phyloP scores from a whole-genome alignment of 2,329 filamentous ascomycete species.

The Phoma sp. region DNA sequence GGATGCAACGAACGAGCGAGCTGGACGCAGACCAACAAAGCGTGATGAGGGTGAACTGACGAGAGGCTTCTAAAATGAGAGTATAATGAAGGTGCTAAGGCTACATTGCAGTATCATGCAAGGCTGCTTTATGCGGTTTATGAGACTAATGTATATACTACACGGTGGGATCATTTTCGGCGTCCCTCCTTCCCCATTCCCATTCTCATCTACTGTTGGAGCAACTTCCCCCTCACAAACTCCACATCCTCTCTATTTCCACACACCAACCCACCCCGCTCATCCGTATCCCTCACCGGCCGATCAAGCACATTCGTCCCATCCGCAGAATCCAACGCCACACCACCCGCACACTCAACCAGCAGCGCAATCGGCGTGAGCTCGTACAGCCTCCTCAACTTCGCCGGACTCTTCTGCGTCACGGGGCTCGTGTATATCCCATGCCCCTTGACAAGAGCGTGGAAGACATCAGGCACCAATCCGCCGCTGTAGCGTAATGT shows the following conservation, averaged over 20 bases:
- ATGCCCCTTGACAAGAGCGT: constrained; percentile 67
- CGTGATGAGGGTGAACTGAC: too few relatives aligned
- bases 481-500: constrained; percentile 68
- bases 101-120: too few relatives aligned
- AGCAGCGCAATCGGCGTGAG: constrained; percentile 66
- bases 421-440: constrained; percentile 68
- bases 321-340: constrained; percentile 60
- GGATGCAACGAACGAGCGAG: too few relatives aligned
- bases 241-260: constrained; percentile 42
- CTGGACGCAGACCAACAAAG: too few relatives aligned
- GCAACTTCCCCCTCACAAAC: constrained; percentile 18
- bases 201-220: not conserved
- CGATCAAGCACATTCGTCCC: constrained; percentile 33
- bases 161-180: too few relatives aligned
- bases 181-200: too few relatives aligned
- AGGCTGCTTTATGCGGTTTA: too few relatives aligned
- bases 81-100: too few relatives aligned
- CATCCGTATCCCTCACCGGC: constrained; percentile 37
- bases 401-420: constrained; percentile 60
- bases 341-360: constrained; percentile 66
- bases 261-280: constrained; percentile 43
- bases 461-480: constrained; percentile 67
- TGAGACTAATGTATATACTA: too few relatives aligned
- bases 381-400: constrained; percentile 67
- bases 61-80: too few relatives aligned